Conservation (phyloP, 2,329 filamentous ascomycete genomes). For the Aureobasidium mangrovei region DNA sequence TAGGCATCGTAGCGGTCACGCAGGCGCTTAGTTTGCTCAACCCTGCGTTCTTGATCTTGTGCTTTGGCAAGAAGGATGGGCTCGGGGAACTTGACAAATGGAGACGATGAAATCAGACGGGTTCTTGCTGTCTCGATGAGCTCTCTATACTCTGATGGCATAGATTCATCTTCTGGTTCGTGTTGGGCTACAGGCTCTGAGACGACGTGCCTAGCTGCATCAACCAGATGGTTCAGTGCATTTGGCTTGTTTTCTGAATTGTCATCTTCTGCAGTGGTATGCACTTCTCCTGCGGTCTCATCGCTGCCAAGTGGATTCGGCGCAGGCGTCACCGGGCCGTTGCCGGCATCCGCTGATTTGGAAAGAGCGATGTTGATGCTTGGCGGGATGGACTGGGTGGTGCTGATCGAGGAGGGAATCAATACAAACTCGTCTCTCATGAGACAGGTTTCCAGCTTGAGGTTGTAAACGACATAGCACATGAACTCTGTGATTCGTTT, state of each 20-base stretch:
- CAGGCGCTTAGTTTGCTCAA: slow-evolving; percentile 73
- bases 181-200: slow-evolving; percentile 1
- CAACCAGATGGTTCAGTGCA: slow-evolving; percentile 10
- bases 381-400: slow-evolving; percentile 4
- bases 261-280: not conserved
- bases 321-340: not conserved
- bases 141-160: slow-evolving; percentile 86
- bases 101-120: slow-evolving; percentile 87
- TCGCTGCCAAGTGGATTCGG: not conserved
- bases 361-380: not conserved
- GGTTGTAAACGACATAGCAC: slow-evolving; percentile 97
- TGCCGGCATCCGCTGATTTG: not conserved
- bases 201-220: slow-evolving; percentile 9
- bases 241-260: not conserved
- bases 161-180: slow-evolving; percentile 31
- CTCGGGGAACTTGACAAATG: slow-evolving; percentile 90
- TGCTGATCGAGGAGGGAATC: slow-evolving; percentile 48
- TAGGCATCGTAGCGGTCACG: slow-evolving; percentile 57
- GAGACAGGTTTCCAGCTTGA: slow-evolving; percentile 89
- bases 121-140: slow-evolving; percentile 91
- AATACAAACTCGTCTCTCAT: slow-evolving; percentile 89
- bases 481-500: slow-evolving; percentile 97
- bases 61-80: slow-evolving; percentile 89
- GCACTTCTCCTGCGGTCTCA: not conserved
- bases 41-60: slow-evolving; percentile 76